Base-by-base conservation (phyloP, 2,329 filamentous ascomycete species). In the Pseudohalonectria lignicola region DNA sequence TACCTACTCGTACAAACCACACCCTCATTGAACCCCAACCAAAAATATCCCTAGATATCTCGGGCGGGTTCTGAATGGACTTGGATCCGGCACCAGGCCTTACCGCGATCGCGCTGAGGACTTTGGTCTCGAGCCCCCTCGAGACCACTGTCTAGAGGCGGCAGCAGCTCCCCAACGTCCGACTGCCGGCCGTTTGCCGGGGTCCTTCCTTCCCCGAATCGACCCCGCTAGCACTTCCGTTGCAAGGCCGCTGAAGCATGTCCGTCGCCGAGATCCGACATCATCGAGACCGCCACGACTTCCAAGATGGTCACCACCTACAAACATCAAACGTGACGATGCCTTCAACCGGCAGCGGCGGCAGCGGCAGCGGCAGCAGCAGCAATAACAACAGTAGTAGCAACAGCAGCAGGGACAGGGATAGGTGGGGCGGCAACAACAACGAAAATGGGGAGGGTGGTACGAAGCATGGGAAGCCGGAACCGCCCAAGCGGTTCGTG, bases 71-170 rank as follows among this genome's bases (percentile, higher is more conserved):
- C 53, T 62, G 57, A 49, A 61, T 60, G 58, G 57, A 57, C 55
- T 52, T 46, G 50, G 49, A 49, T 48, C 52, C 57, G 56, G 52
- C 51, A 50, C 50, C 49, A 51, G 53, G 57, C 53, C 49, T 62
- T 64, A 69, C 69, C 66, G 69, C 71, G 67, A 74, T 66, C 63
- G 68, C 68, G 67, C 70, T 74, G 70, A 74, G 65, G 71, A 72
- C 68, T 60, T 57, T 63, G 61, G 69, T 66, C 67, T 70, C 49
- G 47, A 46, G 41, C 55, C 47, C 28, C 46, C 45, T 59, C 62
- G 65, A 67, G 63, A 56, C 61, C 63, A 66, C 55, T 57, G 63
- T 66, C 62, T 63, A 58, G 57, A 59, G 53, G n/a, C n/a, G 52
- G 55, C 52, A 51, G 57, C 53, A 52, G 59, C 55, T 49, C 53